phyloP scores from a whole-genome alignment of 129 eudicot genomes.

The Logfia minima region DNA sequence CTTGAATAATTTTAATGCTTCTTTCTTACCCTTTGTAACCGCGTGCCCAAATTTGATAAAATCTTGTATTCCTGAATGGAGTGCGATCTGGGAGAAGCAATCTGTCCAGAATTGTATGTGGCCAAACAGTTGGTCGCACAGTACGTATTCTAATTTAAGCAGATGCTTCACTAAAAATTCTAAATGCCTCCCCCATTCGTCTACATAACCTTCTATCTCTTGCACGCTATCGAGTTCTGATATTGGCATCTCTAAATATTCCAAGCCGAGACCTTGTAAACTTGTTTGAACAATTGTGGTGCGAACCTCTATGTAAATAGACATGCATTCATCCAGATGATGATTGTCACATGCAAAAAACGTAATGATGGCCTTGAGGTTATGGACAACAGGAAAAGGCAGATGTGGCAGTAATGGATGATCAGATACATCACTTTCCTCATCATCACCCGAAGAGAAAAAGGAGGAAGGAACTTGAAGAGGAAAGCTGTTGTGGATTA shows the following conservation, averaged over 20 bases:
- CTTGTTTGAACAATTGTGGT: constrained; percentile 35
- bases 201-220: constrained; percentile 51
- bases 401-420: constrained; percentile 22
- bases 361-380: constrained; percentile 51
- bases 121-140: constrained; percentile 50
- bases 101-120: constrained; percentile 29
- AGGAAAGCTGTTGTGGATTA: constrained; percentile 41
- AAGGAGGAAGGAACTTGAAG: constrained; percentile 26
- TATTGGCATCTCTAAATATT: constrained; percentile 51
- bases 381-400: constrained; percentile 39
- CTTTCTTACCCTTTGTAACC: constrained; percentile 64
- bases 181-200: constrained; percentile 70
- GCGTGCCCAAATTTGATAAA: constrained; percentile 62
- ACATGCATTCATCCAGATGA: constrained; percentile 45
- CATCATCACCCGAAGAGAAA: constrained; percentile 34
- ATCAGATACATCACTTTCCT: constrained; percentile 24
- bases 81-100: constrained; percentile 64
- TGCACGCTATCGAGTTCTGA: constrained; percentile 58
- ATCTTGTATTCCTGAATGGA: constrained; percentile 48
- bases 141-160: constrained; percentile 50
- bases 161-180: constrained; percentile 63
- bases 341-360: constrained; percentile 40
- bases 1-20: constrained; percentile 74
- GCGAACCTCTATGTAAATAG: constrained; percentile 53
- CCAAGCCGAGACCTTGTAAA: constrained; percentile 50